Percentiles rank a stretch among this genome's conserved stretches.
Evolutionary conservation across 2,329 filamentous ascomycete species (phyloP).

Genomic region (Penicillium rolfsii): DNA sequence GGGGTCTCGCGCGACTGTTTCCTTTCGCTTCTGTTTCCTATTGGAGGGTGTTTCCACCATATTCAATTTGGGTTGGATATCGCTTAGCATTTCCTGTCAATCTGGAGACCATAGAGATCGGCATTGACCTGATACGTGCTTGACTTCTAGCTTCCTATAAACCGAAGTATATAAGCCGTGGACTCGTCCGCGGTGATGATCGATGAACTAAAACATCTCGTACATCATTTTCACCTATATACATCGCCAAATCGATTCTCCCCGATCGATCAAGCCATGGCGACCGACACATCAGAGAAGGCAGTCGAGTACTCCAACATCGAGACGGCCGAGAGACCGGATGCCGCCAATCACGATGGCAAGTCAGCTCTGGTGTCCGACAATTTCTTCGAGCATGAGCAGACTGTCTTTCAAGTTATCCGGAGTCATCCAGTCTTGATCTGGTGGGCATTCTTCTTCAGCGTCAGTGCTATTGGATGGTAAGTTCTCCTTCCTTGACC

Average conservation of each 20-base stretch:
- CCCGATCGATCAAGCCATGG: not conserved
- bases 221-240: not conserved
- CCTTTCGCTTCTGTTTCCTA: not conserved
- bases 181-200: not conserved
- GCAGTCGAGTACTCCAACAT: not conserved
- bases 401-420: not conserved
- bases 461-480: not conserved
- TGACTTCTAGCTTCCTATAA: not conserved
- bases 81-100: not conserved
- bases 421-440: not conserved
- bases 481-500: not conserved
- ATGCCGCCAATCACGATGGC: not conserved
- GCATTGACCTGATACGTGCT: not conserved
- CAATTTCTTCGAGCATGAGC: not conserved
- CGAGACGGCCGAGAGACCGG: not conserved
- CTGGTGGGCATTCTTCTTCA: conserved; percentile 3
- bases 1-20: not conserved
- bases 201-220: not conserved
- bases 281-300: not conserved
- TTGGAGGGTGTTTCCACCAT: not conserved
- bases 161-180: not conserved
- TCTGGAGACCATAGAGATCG: not conserved
- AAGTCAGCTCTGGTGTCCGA: not conserved
- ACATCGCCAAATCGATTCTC: not conserved
- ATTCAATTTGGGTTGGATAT: not conserved